Conservation (phyloP, 2,329 filamentous ascomycete species). For the Sporothrix mexicana region DNA sequence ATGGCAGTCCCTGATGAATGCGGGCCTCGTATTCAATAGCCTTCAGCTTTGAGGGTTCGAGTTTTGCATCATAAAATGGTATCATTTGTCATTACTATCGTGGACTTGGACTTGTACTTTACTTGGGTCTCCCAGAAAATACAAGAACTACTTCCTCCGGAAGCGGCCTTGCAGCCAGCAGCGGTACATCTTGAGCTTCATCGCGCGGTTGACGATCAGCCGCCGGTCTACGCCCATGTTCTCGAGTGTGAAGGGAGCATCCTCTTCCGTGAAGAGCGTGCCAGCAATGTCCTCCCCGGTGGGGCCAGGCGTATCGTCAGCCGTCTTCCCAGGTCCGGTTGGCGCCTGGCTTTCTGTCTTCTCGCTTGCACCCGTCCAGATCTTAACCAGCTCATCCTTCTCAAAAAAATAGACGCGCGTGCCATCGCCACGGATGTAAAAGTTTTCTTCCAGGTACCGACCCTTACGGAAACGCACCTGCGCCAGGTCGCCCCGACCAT, state of each 20-base stretch:
- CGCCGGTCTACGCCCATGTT: constrained; percentile 85
- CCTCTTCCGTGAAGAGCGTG: constrained; percentile 34
- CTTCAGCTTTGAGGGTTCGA: background rate
- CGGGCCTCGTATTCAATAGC: no score
- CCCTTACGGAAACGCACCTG: constrained; percentile 98
- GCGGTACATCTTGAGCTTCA: constrained; percentile 95
- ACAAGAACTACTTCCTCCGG: constrained; percentile 61
- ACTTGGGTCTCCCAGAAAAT: background rate
- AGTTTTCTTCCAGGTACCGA: constrained; percentile 92
- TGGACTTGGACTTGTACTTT: background rate
- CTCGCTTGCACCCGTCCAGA: constrained; percentile 67
- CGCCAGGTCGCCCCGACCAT: constrained; percentile 91
- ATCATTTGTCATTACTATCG: constrained; percentile 29
- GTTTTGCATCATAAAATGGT: constrained; percentile 18
- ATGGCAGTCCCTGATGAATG: no score
- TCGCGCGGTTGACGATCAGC: constrained; percentile 88
- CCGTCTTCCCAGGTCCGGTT: constrained; percentile 33
- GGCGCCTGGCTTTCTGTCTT: no score
- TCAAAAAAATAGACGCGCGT: constrained; percentile 99
- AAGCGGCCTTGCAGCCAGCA: constrained; percentile 93
- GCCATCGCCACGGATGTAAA: constrained; percentile 93
- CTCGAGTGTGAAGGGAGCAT: constrained; percentile 68
- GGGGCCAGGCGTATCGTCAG: constrained; percentile 28
- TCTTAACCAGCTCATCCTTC: constrained; percentile 75
- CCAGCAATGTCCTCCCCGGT: constrained; percentile 31